These are phyloP conservation scores for Peniophora sp. DNA, from an alignment of 1,284 basidiomycete genomes.

Conservation along the genomic window DNA sequence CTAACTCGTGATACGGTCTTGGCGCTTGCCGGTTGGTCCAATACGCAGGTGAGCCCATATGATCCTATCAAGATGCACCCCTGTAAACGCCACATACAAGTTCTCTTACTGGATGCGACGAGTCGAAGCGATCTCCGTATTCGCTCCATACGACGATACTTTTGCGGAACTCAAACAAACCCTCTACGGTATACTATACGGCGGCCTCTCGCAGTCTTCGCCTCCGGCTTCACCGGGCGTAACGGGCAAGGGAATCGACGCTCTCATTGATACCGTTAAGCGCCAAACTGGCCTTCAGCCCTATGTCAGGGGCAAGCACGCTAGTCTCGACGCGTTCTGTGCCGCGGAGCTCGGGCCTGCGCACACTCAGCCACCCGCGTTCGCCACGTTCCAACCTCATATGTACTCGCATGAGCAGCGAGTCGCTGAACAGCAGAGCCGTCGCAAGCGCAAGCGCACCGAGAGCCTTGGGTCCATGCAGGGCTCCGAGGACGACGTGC, in stretches of 20 bases:
- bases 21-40: constrained; percentile 41
- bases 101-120: constrained; percentile 46
- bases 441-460: background rate
- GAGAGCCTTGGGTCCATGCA: background rate
- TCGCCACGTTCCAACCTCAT: constrained; percentile 36
- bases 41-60: constrained; percentile 24
- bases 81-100: background rate
- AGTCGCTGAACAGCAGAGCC: background rate
- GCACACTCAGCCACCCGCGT: constrained; percentile 27
- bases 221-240: constrained; percentile 17
- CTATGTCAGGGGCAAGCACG: constrained; percentile 43
- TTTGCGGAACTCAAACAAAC: constrained; percentile 31
- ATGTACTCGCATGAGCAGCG: constrained; percentile 27
- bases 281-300: constrained; percentile 37
- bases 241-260: constrained; percentile 40
- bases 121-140: constrained; percentile 37
- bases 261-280: constrained; percentile 41
- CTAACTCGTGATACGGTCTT: constrained; percentile 39
- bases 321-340: constrained; percentile 41
- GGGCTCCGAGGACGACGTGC: too few species aligned
- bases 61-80: too few species aligned
- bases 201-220: constrained; percentile 1
- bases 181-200: constrained; percentile 28
- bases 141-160: constrained; percentile 30
- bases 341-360: constrained; percentile 25